Evolutionary conservation across 805 yeast genomes (phyloP).

Genomic region (Cyberlindnera euphorbiiphila): DNA sequence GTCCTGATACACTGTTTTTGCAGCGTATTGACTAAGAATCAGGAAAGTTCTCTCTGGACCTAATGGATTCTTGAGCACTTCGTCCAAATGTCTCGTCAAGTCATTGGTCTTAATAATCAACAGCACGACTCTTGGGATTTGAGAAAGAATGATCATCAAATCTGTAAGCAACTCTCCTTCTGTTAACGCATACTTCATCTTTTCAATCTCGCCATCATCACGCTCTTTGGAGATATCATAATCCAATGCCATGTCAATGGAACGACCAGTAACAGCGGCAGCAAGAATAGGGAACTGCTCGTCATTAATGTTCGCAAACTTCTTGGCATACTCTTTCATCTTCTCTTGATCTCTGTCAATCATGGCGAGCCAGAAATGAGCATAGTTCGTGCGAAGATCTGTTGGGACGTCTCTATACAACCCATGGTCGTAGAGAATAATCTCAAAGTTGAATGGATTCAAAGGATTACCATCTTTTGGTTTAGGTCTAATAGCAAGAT

Average conservation of each 20-base stretch:
- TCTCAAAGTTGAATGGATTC: constrained; percentile 76
- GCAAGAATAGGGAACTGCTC: constrained; percentile 81
- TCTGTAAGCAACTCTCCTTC: constrained; percentile 63
- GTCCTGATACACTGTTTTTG: constrained; percentile 72
- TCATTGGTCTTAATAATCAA: constrained; percentile 92
- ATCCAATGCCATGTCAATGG: constrained; percentile 67
- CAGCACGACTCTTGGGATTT: constrained; percentile 81
- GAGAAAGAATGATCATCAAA: constrained; percentile 72
- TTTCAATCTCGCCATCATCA: constrained; percentile 55
- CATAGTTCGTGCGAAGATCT: constrained; percentile 73
- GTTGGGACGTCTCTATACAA: constrained; percentile 81
- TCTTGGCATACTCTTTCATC: constrained; percentile 72
- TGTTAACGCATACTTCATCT: constrained; percentile 63
- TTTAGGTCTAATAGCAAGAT: constrained; percentile 69
- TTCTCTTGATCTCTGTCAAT: constrained; percentile 61
- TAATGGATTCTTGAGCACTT: constrained; percentile 70
- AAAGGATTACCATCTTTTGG: constrained; percentile 24
- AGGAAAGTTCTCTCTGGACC: constrained; percentile 87
- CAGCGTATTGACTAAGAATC: constrained; percentile 88
- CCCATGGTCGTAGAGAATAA: constrained; percentile 92
- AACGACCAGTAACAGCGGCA: constrained; percentile 94
- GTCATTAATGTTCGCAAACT: constrained; percentile 73
- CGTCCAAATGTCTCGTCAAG: constrained; percentile 85
- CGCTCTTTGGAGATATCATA: constrained; percentile 58
- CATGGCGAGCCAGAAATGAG: constrained; percentile 89